A percentile compares a stretch with the other conserved stretches of the same genome.
Conservation (phyloP, 139 green algal genomes). For the Tetradesmus lagerheimii region DNA sequence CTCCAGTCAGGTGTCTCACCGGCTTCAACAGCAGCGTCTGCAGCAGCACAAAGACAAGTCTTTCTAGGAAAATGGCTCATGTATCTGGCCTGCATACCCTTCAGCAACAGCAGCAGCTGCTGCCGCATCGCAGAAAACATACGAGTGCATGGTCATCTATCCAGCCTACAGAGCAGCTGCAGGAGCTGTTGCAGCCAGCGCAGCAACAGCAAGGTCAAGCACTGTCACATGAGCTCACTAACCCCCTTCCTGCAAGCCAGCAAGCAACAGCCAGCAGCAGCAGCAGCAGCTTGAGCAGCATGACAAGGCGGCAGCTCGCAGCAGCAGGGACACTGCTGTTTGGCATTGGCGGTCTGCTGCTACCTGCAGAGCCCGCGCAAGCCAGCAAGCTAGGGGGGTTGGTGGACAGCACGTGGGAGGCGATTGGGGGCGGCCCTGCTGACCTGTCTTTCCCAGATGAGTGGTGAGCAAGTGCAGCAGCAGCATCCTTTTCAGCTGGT, state of each 20-base stretch:
- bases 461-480: conserved; percentile 36
- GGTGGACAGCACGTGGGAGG: conserved; percentile 66
- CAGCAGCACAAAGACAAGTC: neutral
- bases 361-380: neutral
- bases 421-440: conserved; percentile 68
- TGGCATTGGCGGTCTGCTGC: neutral
- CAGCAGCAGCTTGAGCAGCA: neutral
- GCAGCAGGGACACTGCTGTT: conserved; percentile 9
- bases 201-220: conserved; percentile 4
- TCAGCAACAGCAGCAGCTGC: neutral
- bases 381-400: conserved; percentile 53
- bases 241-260: neutral
- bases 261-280: neutral
- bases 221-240: neutral
- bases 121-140: neutral
- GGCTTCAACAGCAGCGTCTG: neutral
- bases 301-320: neutral
- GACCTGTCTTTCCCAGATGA: conserved; percentile 73
- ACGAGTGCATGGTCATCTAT: neutral
- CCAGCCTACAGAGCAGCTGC: conserved; percentile 19
- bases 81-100: neutral
- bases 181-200: neutral
- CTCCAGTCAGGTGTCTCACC: neutral
- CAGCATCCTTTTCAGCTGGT: neutral
- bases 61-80: neutral